These are phyloP conservation scores for Gossypium schwendimanii DNA, from an alignment of 441 rosid species.

Conservation along the genomic window DNA sequence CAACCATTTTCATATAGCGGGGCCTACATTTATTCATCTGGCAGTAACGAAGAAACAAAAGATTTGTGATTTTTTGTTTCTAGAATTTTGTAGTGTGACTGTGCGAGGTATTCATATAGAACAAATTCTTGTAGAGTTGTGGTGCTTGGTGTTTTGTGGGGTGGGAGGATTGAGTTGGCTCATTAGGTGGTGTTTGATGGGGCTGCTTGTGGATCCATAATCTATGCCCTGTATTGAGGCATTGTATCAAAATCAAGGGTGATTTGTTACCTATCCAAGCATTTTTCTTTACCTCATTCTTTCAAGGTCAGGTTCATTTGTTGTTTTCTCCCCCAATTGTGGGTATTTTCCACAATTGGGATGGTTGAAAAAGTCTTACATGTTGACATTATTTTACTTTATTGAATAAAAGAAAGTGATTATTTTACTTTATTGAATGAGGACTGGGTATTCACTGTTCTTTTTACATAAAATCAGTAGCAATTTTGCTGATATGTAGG, in stretches of 20 bases:
- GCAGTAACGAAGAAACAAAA: conserved; percentile 14
- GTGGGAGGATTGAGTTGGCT: not conserved
- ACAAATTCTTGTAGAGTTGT: conserved; percentile 14
- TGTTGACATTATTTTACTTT: conserved; percentile 1
- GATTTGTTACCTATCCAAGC: not conserved
- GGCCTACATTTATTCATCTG: not conserved
- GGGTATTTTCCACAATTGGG: not conserved
- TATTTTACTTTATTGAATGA: not conserved
- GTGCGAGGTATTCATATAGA: conserved; percentile 16
- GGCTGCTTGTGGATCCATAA: not conserved
- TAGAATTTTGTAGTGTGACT: conserved; percentile 18
- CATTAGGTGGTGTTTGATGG: not conserved
- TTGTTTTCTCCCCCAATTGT: not conserved
- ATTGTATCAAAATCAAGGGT: not conserved
- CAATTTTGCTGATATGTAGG: too few relatives aligned
- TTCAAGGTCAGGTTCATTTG: not conserved
- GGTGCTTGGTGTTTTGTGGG: conserved; percentile 4
- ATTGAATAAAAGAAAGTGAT: not conserved
- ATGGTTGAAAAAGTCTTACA: not conserved
- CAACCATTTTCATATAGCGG: not conserved
- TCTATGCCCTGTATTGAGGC: not conserved
- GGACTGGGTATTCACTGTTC: too few relatives aligned
- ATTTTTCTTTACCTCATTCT: not conserved
- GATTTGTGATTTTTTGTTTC: conserved; percentile 4
- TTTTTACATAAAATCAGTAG: too few relatives aligned